Evolutionary conservation across 1,284 basidiomycete genomes (phyloP).

Genomic region (Heterobasidion parviporum): DNA sequence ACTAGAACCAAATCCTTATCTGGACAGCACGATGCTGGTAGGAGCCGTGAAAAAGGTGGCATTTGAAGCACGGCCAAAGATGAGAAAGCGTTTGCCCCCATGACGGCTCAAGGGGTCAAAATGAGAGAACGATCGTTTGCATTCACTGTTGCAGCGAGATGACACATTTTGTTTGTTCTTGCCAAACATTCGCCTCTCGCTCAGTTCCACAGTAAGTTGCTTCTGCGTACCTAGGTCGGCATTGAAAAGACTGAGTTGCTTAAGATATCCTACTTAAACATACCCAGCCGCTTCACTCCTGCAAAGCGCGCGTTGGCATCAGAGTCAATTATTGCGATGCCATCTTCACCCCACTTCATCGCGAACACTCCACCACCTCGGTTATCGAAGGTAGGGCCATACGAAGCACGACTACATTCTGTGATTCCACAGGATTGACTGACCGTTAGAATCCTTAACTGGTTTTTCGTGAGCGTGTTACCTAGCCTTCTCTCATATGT

Average conservation of each 20-base stretch:
- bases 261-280: not conserved
- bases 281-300: not conserved
- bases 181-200: too few relatives aligned
- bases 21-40: constrained; percentile 66
- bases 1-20: constrained; percentile 75
- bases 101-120: not conserved
- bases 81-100: constrained; percentile 26
- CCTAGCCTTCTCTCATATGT: constrained; percentile 19
- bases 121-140: not conserved
- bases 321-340: constrained; percentile 36
- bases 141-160: too few relatives aligned
- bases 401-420: constrained; percentile 65
- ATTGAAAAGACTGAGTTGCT: too few relatives aligned
- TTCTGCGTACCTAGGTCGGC: too few relatives aligned
- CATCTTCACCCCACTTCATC: constrained; percentile 71
- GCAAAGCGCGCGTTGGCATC: not conserved
- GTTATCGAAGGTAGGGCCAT: constrained; percentile 62
- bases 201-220: too few relatives aligned
- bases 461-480: constrained; percentile 50
- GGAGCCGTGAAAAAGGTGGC: constrained; percentile 46
- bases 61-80: constrained; percentile 52
- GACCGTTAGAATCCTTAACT: constrained; percentile 31
- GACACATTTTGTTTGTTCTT: too few relatives aligned
- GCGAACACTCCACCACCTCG: constrained; percentile 69
- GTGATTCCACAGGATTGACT: constrained; percentile 51